Percentiles rank a stretch among this genome's conserved stretches.
Evolutionary conservation across 768 basidiomycete species (phyloP).

Genomic region (Psilocybe azurescens): DNA sequence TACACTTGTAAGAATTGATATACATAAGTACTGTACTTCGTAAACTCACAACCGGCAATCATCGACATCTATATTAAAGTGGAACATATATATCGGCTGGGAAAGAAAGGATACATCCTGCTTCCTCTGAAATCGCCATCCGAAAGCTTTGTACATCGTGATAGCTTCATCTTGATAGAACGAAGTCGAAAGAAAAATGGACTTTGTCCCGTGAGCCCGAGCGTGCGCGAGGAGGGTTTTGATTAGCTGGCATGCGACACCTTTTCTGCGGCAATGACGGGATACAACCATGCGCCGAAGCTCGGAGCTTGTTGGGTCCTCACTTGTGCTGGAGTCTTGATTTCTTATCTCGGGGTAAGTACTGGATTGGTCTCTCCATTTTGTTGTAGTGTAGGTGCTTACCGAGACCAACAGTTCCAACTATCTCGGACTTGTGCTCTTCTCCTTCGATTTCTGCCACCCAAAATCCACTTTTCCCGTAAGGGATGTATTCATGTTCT

Average conservation of each 20-base stretch:
- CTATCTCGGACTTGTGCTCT: slow-evolving; percentile 11
- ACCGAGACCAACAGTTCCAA: slow-evolving; percentile 29
- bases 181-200: slow-evolving; percentile 19
- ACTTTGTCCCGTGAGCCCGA: slow-evolving; percentile 5
- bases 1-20: too few species aligned
- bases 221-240: slow-evolving; percentile 22
- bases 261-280: slow-evolving; percentile 22
- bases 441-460: slow-evolving; percentile 22
- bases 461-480: slow-evolving; percentile 28
- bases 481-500: slow-evolving; percentile 1
- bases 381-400: background rate
- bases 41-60: background rate
- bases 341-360: background rate
- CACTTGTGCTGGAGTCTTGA: slow-evolving; percentile 8
- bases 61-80: background rate
- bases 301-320: slow-evolving; percentile 21
- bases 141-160: slow-evolving; percentile 20
- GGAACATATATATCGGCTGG: background rate
- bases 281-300: slow-evolving; percentile 34
- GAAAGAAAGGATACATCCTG: background rate
- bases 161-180: slow-evolving; percentile 20
- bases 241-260: slow-evolving; percentile 25
- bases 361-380: background rate
- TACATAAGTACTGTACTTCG: too few species aligned
- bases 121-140: slow-evolving; percentile 9